These are phyloP conservation scores for Seminavis robusta DNA, from an alignment of 108 stramenopile genomes.

Conservation along the genomic window DNA sequence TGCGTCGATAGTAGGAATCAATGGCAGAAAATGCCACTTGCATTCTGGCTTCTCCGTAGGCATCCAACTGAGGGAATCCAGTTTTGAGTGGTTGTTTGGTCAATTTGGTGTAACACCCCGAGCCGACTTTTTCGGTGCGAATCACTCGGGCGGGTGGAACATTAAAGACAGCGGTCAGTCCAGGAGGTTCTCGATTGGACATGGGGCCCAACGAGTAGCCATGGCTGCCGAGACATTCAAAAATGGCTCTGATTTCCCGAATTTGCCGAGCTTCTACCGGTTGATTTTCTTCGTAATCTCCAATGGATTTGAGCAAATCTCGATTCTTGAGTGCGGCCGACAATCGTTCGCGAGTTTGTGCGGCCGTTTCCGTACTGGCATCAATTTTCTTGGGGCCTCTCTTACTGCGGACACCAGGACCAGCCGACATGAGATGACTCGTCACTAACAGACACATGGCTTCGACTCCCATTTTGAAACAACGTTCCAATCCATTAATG, in stretches of 20 bases:
- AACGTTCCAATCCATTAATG: slow-evolving; percentile 58
- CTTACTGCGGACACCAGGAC: slow-evolving; percentile 70
- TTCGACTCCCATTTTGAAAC: slow-evolving; percentile 70
- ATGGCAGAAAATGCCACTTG: slow-evolving; percentile 56
- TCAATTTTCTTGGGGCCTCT: slow-evolving; percentile 39
- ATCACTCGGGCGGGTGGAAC: slow-evolving; percentile 55
- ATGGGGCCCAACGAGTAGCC: slow-evolving; percentile 39
- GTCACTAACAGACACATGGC: slow-evolving; percentile 68
- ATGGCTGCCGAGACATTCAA: slow-evolving; percentile 78
- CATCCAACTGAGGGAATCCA: slow-evolving; percentile 80
- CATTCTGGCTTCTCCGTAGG: slow-evolving; percentile 80
- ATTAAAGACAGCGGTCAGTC: slow-evolving; percentile 36
- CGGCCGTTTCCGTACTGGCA: slow-evolving; percentile 63
- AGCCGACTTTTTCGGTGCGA: slow-evolving; percentile 83
- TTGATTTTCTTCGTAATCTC: slow-evolving; percentile 84
- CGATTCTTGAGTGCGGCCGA: slow-evolving; percentile 76
- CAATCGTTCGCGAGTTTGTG: slow-evolving; percentile 64
- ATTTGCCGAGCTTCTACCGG: slow-evolving; percentile 74
- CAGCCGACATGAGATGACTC: slow-evolving; percentile 63
- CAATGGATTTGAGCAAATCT: slow-evolving; percentile 79
- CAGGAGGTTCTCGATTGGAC: slow-evolving; percentile 44
- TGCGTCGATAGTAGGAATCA: slow-evolving; percentile 66
- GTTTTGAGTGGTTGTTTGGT: slow-evolving; percentile 41
- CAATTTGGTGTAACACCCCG: slow-evolving; percentile 61
- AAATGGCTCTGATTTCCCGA: slow-evolving; percentile 77